These are phyloP conservation scores for Trichoderma cornu-damae DNA, from an alignment of 2,329 filamentous ascomycete species.

Conservation along the genomic window DNA sequence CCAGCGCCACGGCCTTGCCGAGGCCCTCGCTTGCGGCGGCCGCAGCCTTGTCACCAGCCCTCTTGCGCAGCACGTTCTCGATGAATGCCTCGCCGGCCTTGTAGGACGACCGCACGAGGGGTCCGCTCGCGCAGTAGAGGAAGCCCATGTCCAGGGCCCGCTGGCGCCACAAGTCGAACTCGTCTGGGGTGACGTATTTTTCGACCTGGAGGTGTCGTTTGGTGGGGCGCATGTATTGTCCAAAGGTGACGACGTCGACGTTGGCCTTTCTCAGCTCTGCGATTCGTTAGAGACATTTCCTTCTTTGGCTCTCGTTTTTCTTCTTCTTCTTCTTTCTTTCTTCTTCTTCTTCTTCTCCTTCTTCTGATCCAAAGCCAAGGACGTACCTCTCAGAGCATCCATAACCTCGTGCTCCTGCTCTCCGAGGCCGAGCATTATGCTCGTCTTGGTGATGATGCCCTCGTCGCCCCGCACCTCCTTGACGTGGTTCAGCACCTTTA, in stretches of 20 bases:
- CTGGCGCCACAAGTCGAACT: conserved; percentile 87
- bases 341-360: too few relatives aligned
- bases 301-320: too few relatives aligned
- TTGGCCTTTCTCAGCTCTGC: conserved; percentile 67
- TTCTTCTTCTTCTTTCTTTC: background rate
- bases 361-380: background rate
- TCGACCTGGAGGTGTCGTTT: conserved; percentile 97
- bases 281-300: background rate
- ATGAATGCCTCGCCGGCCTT: conserved; percentile 99
- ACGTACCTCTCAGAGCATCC: conserved; percentile 64
- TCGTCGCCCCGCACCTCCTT: conserved; percentile 66
- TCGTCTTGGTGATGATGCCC: conserved; percentile 94
- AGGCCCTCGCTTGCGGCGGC: conserved; percentile 31
- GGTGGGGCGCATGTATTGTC: conserved; percentile 99
- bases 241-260: conserved; percentile 95
- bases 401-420: conserved; percentile 85
- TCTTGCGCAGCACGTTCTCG: conserved; percentile 92
- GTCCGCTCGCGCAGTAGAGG: conserved; percentile 91
- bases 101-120: conserved; percentile 89
- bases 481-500: conserved; percentile 72
- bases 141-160: conserved; percentile 92
- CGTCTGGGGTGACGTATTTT: conserved; percentile 86
- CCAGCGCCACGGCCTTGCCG: conserved; percentile 38
- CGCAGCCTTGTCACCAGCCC: conserved; percentile 45
- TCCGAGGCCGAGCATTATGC: conserved; percentile 91